A percentile compares a stretch with the other conserved stretches of the same genome.
phyloP scores from a whole-genome alignment of 2,329 filamentous ascomycete species.

The Kalaharituber pfeilii region DNA sequence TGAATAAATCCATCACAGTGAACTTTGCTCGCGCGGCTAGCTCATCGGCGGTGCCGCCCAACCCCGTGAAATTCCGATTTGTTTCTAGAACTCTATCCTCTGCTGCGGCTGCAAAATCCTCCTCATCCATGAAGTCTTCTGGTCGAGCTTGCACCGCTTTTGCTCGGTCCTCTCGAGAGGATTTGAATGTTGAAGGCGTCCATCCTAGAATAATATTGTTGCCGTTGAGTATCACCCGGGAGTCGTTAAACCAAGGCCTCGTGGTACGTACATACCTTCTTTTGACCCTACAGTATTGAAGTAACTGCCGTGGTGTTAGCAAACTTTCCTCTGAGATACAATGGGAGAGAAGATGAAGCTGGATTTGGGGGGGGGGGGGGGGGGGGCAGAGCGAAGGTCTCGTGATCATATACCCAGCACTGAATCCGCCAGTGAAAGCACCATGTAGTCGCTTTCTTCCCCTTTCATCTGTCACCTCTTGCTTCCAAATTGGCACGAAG shows the following conservation, averaged over 20 bases:
- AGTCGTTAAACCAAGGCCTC: not conserved
- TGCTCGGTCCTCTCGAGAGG: conserved; percentile 64
- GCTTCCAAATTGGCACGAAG: conserved; percentile 90
- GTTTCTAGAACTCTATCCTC: conserved; percentile 62
- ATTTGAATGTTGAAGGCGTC: conserved; percentile 82
- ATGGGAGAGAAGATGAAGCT: too few species aligned
- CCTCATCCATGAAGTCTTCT: conserved; percentile 97
- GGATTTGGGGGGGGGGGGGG: not conserved
- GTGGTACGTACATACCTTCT: conserved; percentile 38
- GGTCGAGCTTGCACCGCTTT: conserved; percentile 42
- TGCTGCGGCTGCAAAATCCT: conserved; percentile 74
- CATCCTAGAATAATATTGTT: conserved; percentile 39
- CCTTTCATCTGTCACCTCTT: conserved; percentile 85
- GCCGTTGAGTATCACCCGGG: conserved; percentile 7
- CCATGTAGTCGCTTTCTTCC: conserved; percentile 84
- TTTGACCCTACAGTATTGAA: conserved; percentile 98
- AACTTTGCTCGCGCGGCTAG: conserved; percentile 26
- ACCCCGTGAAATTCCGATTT: conserved; percentile 51
- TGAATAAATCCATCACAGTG: conserved; percentile 53
- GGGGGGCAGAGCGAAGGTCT: conserved; percentile 4
- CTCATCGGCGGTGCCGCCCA: conserved; percentile 50
- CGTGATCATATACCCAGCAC: conserved; percentile 63
- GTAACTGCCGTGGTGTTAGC: conserved; percentile 41
- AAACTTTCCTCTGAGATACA: too few species aligned
- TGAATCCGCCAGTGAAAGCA: conserved; percentile 91